Conservation (phyloP, 2,329 filamentous ascomycete species). For the Neonectria hederae region DNA sequence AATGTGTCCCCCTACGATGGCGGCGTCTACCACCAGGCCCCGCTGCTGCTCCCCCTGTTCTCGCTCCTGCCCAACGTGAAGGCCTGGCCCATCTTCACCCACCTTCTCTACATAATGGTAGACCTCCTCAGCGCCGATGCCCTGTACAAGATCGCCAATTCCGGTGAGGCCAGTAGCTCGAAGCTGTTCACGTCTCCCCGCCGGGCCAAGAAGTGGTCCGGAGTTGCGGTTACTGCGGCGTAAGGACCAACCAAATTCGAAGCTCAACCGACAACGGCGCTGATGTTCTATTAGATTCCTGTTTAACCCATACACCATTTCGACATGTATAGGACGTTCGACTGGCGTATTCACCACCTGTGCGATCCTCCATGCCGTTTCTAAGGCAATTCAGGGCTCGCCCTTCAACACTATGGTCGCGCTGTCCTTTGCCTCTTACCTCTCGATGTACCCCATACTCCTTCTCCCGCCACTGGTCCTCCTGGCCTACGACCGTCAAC, state of each 20-base stretch:
- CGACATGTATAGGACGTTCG: constrained; percentile 88
- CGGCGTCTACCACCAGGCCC: constrained; percentile 84
- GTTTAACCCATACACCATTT: constrained; percentile 93
- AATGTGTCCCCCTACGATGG: constrained; percentile 98
- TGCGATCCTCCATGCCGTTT: constrained; percentile 84
- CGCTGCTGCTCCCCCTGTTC: constrained; percentile 90
- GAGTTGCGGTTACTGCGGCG: constrained; percentile 80
- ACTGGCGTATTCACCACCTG: constrained; percentile 90
- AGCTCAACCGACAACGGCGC: constrained; percentile 2
- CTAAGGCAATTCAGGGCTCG: constrained; percentile 79
- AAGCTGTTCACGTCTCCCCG: constrained; percentile 82
- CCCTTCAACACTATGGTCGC: constrained; percentile 82
- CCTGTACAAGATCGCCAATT: constrained; percentile 81
- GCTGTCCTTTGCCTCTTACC: constrained; percentile 85
- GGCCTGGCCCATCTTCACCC: constrained; percentile 75
- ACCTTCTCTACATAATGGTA: constrained; percentile 80
- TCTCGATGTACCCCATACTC: constrained; percentile 90
- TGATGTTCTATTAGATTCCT: constrained; percentile 71
- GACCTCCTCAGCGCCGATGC: constrained; percentile 86
- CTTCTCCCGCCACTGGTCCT: constrained; percentile 84
- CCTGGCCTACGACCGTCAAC: constrained; percentile 77
- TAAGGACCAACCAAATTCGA: constrained; percentile 54
- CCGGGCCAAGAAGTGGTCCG: constrained; percentile 77
- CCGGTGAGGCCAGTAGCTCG: constrained; percentile 79
- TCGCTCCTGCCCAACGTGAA: constrained; percentile 80